phyloP scores from a whole-genome alignment of 2,329 filamentous ascomycete species.

The Colletotrichum truncatum region DNA sequence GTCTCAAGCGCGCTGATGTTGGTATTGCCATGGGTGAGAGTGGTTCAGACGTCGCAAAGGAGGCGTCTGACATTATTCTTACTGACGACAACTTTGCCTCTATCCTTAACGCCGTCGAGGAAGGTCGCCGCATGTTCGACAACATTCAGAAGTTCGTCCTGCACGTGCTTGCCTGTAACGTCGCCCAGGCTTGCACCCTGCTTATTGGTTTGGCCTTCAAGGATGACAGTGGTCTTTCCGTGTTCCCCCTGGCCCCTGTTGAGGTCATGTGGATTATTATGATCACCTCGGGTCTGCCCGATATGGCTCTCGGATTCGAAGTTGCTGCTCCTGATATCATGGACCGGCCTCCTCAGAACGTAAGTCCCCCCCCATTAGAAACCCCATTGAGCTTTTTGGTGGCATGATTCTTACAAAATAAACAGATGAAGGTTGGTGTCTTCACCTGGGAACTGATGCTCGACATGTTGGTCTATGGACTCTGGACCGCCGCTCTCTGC shows the following conservation, averaged over 20 bases:
- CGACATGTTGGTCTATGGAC: slow-evolving; percentile 73
- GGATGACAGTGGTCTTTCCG: slow-evolving; percentile 68
- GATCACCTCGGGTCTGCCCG: slow-evolving; percentile 78
- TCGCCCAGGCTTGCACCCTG: slow-evolving; percentile 74
- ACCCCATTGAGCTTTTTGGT: no score
- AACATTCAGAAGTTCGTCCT: slow-evolving; percentile 80
- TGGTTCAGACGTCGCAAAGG: slow-evolving; percentile 77
- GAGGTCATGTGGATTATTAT: slow-evolving; percentile 84
- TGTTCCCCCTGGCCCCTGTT: slow-evolving; percentile 78
- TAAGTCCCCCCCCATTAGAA: slow-evolving; percentile 43
- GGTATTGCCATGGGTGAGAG: slow-evolving; percentile 77
- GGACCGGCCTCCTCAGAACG: slow-evolving; percentile 72
- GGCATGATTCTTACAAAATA: neutral
- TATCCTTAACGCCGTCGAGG: slow-evolving; percentile 76
- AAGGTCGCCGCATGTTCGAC: slow-evolving; percentile 76
- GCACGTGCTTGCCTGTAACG: slow-evolving; percentile 73
- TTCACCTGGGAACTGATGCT: slow-evolving; percentile 72
- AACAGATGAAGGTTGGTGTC: slow-evolving; percentile 58
- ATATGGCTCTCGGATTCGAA: slow-evolving; percentile 80
- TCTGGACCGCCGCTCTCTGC: slow-evolving; percentile 72
- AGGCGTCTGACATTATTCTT: slow-evolving; percentile 73
- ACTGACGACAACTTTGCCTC: slow-evolving; percentile 79
- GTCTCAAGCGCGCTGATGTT: slow-evolving; percentile 73
- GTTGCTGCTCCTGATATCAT: slow-evolving; percentile 75
- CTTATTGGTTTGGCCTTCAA: slow-evolving; percentile 78